Conservation (phyloP, 2,329 filamentous ascomycete genomes). For the Colletotrichum melonis region DNA sequence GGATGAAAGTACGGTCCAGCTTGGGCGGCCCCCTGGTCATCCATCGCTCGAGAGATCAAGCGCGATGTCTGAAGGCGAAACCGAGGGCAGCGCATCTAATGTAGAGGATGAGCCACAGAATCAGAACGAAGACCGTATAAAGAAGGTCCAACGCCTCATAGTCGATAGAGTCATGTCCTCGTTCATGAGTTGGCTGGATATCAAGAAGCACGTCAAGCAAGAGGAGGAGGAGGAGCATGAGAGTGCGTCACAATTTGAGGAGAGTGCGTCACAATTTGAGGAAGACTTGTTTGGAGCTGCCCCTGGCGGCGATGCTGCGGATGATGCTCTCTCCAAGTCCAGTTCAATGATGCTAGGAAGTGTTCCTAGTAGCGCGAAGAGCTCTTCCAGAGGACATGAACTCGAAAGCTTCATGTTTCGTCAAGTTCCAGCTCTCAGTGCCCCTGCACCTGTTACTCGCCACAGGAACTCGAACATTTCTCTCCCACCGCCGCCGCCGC, state of each 20-base stretch:
- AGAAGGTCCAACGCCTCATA: slow-evolving; percentile 3
- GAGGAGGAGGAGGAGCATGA: neutral
- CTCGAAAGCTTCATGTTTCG: neutral
- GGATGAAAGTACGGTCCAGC: neutral
- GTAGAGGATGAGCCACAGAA: neutral
- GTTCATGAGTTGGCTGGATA: slow-evolving; percentile 29
- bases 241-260: too few species aligned
- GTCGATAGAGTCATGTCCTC: slow-evolving; percentile 25
- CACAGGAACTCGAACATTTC: neutral
- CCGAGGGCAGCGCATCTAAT: neutral
- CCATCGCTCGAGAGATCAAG: neutral
- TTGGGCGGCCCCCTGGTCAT: too few species aligned
- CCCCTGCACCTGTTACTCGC: neutral
- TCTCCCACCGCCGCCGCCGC: neutral
- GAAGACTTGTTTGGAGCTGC: neutral
- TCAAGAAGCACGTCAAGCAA: slow-evolving; percentile 1
- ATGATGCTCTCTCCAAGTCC: fast-evolving
- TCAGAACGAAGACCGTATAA: neutral
- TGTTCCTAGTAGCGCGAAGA: neutral
- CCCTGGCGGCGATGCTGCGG: neutral
- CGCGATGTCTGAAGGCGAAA: neutral
- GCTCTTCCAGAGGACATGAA: neutral
- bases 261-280: too few species aligned
- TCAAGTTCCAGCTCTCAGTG: neutral
- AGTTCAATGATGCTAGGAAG: neutral